Evolutionary conservation across 106 monocot genomes (phyloP).

Genomic region (Posidonia australis): DNA sequence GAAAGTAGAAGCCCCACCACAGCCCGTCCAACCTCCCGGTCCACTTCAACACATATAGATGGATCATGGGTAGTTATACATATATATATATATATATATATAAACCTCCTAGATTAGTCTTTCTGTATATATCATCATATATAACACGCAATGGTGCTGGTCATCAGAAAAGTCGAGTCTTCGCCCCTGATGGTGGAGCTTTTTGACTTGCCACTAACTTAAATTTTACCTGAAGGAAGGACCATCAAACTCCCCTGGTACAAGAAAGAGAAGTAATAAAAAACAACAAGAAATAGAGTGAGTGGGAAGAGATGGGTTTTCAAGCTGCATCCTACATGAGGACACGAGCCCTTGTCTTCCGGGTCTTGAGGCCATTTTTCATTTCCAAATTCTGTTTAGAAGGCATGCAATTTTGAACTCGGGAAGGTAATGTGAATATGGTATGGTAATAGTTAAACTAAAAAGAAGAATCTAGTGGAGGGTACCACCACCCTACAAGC

Average conservation of each 20-base stretch:
- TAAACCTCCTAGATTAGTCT: too few species aligned
- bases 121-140: too few species aligned
- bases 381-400: slow-evolving; percentile 9
- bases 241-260: background rate
- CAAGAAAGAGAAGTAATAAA: background rate
- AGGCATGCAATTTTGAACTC: too few species aligned
- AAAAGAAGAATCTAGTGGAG: slow-evolving; percentile 1
- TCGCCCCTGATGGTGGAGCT: too few species aligned
- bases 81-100: too few species aligned
- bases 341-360: slow-evolving; percentile 81
- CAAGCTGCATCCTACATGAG: slow-evolving; percentile 44
- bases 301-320: slow-evolving; percentile 6
- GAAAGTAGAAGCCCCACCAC: background rate
- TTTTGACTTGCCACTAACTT: too few species aligned
- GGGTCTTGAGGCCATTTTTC: slow-evolving; percentile 18
- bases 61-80: too few species aligned
- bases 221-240: background rate
- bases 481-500: background rate
- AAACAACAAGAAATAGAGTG: background rate
- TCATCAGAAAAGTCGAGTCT: too few species aligned
- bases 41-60: too few species aligned
- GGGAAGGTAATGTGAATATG: background rate
- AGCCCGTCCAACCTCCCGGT: too few species aligned
- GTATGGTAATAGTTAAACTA: slow-evolving; percentile 2
- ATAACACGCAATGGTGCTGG: too few species aligned